Evolutionary conservation across 2,329 filamentous ascomycete species (phyloP).

Genomic region (Trichophyton verrucosum): DNA sequence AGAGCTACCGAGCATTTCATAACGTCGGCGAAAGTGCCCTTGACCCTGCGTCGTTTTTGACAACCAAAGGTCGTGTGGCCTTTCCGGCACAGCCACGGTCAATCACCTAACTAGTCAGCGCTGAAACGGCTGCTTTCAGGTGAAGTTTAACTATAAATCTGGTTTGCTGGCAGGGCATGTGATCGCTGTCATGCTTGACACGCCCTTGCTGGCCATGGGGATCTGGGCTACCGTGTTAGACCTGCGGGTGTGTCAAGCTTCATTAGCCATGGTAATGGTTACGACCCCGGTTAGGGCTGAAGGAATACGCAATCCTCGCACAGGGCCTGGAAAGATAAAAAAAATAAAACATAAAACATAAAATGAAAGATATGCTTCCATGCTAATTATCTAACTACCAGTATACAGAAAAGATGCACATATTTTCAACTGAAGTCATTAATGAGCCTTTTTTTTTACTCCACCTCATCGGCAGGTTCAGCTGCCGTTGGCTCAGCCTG

Average conservation of each 20-base stretch:
- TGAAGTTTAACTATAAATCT: neutral
- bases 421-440: neutral
- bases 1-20: neutral
- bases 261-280: neutral
- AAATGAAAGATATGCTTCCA: neutral
- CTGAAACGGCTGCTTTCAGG: neutral
- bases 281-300: constrained; percentile 1
- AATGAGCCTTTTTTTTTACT: neutral
- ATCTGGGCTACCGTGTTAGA: neutral
- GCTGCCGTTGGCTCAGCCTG: neutral
- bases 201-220: too few species aligned
- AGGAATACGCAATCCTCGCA: constrained; percentile 1
- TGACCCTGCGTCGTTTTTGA: neutral
- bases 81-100: neutral
- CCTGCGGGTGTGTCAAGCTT: neutral
- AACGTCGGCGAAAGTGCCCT: neutral
- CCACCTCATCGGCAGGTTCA: neutral
- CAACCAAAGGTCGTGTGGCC: neutral
- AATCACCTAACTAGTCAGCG: neutral
- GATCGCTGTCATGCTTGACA: neutral
- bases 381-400: neutral
- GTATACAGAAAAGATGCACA: neutral
- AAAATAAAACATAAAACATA: neutral
- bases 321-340: neutral
- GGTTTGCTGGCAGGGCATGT: neutral